Percentiles rank a stretch among this genome's conserved stretches.
phyloP scores from a whole-genome alignment of 305 asterid genomes.

The Andrographis paniculata region DNA sequence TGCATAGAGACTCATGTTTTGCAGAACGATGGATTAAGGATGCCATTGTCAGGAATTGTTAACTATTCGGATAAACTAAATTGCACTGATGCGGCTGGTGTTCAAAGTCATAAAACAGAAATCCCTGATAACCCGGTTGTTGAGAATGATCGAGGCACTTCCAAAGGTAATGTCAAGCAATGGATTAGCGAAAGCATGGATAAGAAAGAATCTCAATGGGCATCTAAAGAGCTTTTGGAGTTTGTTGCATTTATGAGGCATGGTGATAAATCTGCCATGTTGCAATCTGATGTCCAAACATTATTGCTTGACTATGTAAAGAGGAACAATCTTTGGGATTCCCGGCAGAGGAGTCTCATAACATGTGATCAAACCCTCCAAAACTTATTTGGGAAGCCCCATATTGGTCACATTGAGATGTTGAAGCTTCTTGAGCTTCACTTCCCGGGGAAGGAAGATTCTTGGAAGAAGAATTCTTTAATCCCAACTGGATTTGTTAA shows the following conservation, averaged over 20 bases:
- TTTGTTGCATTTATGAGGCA: constrained; percentile 77
- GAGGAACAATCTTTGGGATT: constrained; percentile 76
- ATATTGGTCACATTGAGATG: constrained; percentile 90
- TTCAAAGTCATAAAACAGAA: constrained; percentile 14
- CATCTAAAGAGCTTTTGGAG: constrained; percentile 43
- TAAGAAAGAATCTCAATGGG: constrained; percentile 32
- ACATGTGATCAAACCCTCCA: constrained; percentile 72
- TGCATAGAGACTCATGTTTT: constrained; percentile 22
- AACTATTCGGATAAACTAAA: constrained; percentile 15
- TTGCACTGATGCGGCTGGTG: constrained; percentile 11
- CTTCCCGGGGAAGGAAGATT: constrained; percentile 52
- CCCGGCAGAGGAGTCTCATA: constrained; percentile 66
- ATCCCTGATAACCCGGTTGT: constrained; percentile 13
- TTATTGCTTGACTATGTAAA: constrained; percentile 71
- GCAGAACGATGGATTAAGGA: constrained; percentile 24
- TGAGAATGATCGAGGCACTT: background rate
- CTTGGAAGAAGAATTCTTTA: constrained; percentile 46
- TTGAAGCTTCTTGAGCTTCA: constrained; percentile 87
- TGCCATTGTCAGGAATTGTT: constrained; percentile 22
- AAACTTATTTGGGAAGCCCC: constrained; percentile 73
- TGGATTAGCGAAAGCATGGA: constrained; percentile 17
- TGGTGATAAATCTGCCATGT: constrained; percentile 54
- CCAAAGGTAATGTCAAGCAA: constrained; percentile 3
- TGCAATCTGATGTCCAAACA: constrained; percentile 64
- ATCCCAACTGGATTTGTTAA: constrained; percentile 64